A percentile compares a stretch with the other conserved stretches of the same genome.
These are phyloP conservation scores for Sicyos baderoa DNA, from an alignment of 306 rosid genomes.

Conservation along the genomic window DNA sequence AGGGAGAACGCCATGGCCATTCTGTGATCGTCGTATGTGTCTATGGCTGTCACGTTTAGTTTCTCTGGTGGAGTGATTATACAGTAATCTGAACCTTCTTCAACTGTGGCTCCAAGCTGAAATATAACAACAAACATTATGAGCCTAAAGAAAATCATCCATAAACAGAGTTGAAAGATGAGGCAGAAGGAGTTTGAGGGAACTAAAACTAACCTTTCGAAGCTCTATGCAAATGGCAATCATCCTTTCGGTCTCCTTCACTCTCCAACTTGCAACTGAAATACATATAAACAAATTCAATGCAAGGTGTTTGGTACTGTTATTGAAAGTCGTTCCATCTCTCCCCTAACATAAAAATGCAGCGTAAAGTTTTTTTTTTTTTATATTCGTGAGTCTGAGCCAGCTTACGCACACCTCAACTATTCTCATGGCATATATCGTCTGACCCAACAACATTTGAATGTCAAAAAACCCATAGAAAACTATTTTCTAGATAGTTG, in stretches of 20 bases:
- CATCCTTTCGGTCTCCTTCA: conserved; percentile 98
- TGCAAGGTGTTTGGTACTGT: not conserved
- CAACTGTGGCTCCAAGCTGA: conserved; percentile 95
- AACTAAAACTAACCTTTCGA: conserved; percentile 51
- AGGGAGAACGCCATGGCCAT: conserved; percentile 99
- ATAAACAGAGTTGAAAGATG: not conserved
- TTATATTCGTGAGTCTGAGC: too few species aligned
- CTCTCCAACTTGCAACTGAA: conserved; percentile 99
- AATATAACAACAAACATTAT: conserved; percentile 17
- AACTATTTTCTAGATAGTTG: too few species aligned
- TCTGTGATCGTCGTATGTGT: conserved; percentile 95
- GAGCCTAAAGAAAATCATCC: not conserved
- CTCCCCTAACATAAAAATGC: conserved; percentile 5
- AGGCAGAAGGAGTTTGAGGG: conserved; percentile 7
- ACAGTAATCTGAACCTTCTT: conserved; percentile 96
- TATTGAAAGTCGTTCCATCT: not conserved
- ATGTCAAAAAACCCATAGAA: too few species aligned
- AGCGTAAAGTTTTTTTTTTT: not conserved
- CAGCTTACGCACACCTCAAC: too few species aligned
- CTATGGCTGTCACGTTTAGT: conserved; percentile 59
- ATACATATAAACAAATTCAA: conserved; percentile 13
- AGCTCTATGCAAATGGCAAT: conserved; percentile 98
- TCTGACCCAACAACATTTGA: too few species aligned
- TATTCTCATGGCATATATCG: too few species aligned
- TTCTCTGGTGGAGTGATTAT: conserved; percentile 91